A percentile compares a stretch with the other conserved stretches of the same genome.
Conservation (phyloP, 2,329 filamentous ascomycete species). For the Trichophyton verrucosum region DNA sequence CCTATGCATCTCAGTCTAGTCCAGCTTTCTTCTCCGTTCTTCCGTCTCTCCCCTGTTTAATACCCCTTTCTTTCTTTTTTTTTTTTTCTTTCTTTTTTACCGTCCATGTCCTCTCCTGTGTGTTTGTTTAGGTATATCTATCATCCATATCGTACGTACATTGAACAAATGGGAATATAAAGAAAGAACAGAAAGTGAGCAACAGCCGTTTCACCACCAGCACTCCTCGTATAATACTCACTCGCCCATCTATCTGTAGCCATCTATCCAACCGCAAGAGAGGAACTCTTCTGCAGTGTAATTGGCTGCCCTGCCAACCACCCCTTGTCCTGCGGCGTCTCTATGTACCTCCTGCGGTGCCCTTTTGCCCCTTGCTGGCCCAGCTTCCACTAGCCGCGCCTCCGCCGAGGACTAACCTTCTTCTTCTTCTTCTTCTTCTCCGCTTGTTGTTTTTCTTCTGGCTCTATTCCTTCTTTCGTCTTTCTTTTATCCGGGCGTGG, state of each 20-base stretch:
- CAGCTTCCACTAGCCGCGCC: not conserved
- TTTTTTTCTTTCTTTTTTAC: not conserved
- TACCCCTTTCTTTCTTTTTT: not conserved
- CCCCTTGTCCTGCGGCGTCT: not conserved
- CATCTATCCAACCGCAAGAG: too few species aligned
- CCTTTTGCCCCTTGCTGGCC: not conserved
- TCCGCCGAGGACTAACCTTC: not conserved
- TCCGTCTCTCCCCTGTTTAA: not conserved
- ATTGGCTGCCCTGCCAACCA: not conserved
- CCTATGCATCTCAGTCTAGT: not conserved
- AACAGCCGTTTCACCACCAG: not conserved
- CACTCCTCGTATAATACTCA: too few species aligned
- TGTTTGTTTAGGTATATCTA: not conserved
- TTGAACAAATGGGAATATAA: conserved; percentile 1
- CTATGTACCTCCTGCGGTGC: not conserved
- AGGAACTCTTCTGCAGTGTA: not conserved
- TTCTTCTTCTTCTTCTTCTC: not conserved
- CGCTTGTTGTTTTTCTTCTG: not conserved
- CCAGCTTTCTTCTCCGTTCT: not conserved
- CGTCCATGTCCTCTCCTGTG: not conserved
- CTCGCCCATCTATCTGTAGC: too few species aligned
- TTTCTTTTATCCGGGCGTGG: not conserved
- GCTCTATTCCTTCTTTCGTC: not conserved
- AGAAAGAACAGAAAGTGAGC: not conserved
- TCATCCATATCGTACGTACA: not conserved